Evolutionary conservation across 1,284 basidiomycete species (phyloP).

Genomic region (Naganishia sp.): DNA sequence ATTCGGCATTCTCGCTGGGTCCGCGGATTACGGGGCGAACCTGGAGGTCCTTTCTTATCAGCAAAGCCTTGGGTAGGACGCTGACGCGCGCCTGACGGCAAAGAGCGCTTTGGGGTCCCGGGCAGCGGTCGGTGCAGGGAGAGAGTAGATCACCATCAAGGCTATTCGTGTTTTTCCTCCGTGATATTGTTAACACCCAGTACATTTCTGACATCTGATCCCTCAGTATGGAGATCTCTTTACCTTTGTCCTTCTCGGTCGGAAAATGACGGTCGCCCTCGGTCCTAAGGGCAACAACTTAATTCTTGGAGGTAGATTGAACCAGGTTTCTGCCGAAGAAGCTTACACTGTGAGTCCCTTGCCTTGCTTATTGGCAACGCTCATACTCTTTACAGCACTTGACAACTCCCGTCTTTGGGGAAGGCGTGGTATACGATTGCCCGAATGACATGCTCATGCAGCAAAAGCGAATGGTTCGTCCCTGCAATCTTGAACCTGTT

Average conservation of each 20-base stretch:
- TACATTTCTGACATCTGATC: slow-evolving; percentile 1
- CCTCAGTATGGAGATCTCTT: slow-evolving; percentile 74
- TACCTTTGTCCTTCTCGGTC: slow-evolving; percentile 87
- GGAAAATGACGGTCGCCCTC: slow-evolving; percentile 86
- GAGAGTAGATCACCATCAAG: too few species aligned
- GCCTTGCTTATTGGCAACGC: background rate
- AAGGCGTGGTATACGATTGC: slow-evolving; percentile 96
- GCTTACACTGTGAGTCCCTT: slow-evolving; percentile 75
- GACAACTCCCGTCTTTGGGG: slow-evolving; percentile 91
- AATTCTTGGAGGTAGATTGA: slow-evolving; percentile 88
- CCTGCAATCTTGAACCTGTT: background rate
- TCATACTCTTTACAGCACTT: slow-evolving; percentile 62
- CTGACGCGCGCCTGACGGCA: too few species aligned
- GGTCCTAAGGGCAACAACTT: slow-evolving; percentile 93
- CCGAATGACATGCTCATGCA: slow-evolving; percentile 98
- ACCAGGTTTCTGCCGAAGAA: slow-evolving; percentile 91
- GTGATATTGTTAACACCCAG: background rate
- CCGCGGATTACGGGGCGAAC: too few species aligned
- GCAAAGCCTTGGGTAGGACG: too few species aligned
- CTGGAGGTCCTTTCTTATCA: too few species aligned
- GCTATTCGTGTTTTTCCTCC: too few species aligned
- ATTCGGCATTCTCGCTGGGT: too few species aligned
- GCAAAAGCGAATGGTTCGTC: slow-evolving; percentile 84
- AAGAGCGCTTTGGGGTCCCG: too few species aligned
- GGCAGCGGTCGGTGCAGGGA: too few species aligned